phyloP scores from a whole-genome alignment of 2,329 filamentous ascomycete species.

The Epichloe scottii region DNA sequence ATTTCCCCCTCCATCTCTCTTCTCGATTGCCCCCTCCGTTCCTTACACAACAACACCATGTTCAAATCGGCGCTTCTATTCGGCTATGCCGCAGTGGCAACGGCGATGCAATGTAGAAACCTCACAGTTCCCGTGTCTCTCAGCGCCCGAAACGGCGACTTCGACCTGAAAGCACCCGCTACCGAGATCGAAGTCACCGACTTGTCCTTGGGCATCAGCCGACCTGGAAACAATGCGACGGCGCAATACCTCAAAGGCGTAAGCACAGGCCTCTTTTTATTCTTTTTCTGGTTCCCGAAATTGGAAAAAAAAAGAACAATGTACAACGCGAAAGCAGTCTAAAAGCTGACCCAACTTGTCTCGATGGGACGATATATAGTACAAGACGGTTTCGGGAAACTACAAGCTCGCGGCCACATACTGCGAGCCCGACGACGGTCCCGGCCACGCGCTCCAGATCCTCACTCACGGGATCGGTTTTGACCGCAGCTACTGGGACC shows the following conservation, averaged over 20 bases:
- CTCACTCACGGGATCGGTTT: slow-evolving; percentile 30
- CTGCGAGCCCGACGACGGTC: slow-evolving; percentile 40
- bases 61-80: slow-evolving; percentile 12
- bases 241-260: slow-evolving; percentile 30
- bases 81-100: slow-evolving; percentile 14
- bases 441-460: slow-evolving; percentile 25
- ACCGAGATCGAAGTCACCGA: slow-evolving; percentile 45
- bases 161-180: slow-evolving; percentile 33
- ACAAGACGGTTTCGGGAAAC: slow-evolving; percentile 34
- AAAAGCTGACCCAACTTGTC: background rate
- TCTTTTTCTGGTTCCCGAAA: no score
- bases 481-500: slow-evolving; percentile 46
- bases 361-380: slow-evolving; percentile 18
- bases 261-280: background rate
- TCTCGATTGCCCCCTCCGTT: background rate
- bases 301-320: no score
- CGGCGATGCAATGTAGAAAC: slow-evolving; percentile 30
- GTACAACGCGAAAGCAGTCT: no score
- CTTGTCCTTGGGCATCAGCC: slow-evolving; percentile 37
- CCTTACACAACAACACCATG: slow-evolving; percentile 6
- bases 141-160: slow-evolving; percentile 39
- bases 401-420: slow-evolving; percentile 49
- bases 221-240: slow-evolving; percentile 38
- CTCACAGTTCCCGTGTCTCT: slow-evolving; percentile 44
- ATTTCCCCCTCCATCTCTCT: background rate